Conservation (phyloP, 352 stramenopile genomes). For the Phytopythium vexans region DNA sequence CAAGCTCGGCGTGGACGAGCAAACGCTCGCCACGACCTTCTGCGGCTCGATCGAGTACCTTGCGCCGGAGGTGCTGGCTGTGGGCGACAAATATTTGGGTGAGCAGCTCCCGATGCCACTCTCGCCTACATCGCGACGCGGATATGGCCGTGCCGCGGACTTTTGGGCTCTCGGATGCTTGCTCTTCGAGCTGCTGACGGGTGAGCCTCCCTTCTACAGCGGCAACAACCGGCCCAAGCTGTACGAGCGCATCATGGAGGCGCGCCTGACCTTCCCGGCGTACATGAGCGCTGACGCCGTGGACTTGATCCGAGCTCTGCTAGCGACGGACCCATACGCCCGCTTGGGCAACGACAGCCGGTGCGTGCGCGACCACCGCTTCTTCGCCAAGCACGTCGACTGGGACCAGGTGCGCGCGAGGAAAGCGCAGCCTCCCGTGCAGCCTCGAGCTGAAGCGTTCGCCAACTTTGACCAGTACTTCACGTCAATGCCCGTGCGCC, state of each 20-base stretch:
- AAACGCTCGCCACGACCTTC: conserved; percentile 67
- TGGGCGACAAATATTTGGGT: conserved; percentile 26
- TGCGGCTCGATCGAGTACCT: conserved; percentile 90
- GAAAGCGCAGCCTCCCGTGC: conserved; percentile 39
- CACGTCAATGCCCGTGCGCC: conserved; percentile 71
- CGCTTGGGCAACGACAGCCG: conserved; percentile 42
- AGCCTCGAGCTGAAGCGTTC: conserved; percentile 61
- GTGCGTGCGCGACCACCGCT: conserved; percentile 54
- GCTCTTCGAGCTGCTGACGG: conserved; percentile 90
- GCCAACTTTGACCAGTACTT: conserved; percentile 88
- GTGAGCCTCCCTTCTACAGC: conserved; percentile 82
- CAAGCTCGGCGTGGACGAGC: conserved; percentile 66
- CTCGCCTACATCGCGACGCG: conserved; percentile 18
- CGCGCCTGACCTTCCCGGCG: conserved; percentile 40
- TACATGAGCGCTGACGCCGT: conserved; percentile 45
- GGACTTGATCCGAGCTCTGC: conserved; percentile 48
- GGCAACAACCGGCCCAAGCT: conserved; percentile 56
- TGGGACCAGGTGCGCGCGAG: conserved; percentile 37
- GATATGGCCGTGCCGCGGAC: conserved; percentile 87
- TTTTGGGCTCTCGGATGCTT: conserved; percentile 87
- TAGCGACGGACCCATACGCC: conserved; percentile 48
- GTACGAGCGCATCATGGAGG: conserved; percentile 59
- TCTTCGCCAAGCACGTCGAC: conserved; percentile 69
- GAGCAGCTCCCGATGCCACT: conserved; percentile 9
- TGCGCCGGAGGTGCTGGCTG: conserved; percentile 67